phyloP scores from a whole-genome alignment of 2,329 filamentous ascomycete genomes.

The Colletotrichum nymphaeae region DNA sequence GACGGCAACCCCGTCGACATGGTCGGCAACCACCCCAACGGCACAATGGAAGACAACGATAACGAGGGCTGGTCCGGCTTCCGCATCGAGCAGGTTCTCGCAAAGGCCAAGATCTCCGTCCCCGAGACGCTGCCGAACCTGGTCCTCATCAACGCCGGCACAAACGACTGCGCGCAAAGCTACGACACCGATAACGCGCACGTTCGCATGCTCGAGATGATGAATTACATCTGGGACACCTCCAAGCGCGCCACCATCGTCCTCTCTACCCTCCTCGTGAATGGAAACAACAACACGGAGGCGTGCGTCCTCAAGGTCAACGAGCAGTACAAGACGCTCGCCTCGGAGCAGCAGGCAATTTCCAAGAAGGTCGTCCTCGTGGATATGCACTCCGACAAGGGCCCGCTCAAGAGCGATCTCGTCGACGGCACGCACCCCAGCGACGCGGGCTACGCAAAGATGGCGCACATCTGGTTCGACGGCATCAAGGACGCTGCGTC shows the following conservation, averaged over 20 bases:
- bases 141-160: slow-evolving; percentile 55
- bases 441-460: slow-evolving; percentile 53
- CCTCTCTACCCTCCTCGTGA: slow-evolving; percentile 52
- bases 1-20: slow-evolving; percentile 51
- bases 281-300: slow-evolving; percentile 42
- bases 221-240: slow-evolving; percentile 47
- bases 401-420: slow-evolving; percentile 46
- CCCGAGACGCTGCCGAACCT: slow-evolving; percentile 50
- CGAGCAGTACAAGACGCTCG: slow-evolving; percentile 44
- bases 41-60: slow-evolving; percentile 53
- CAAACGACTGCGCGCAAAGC: slow-evolving; percentile 54
- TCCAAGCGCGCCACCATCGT: slow-evolving; percentile 49
- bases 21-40: slow-evolving; percentile 52
- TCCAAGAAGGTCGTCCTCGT: slow-evolving; percentile 50
- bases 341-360: slow-evolving; percentile 39
- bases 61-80: slow-evolving; percentile 58
- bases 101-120: slow-evolving; percentile 46
- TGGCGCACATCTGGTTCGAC: slow-evolving; percentile 51
- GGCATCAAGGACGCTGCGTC: slow-evolving; percentile 43
- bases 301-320: slow-evolving; percentile 47
- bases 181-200: slow-evolving; percentile 44
- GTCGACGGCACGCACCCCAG: slow-evolving; percentile 53
- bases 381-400: slow-evolving; percentile 51
- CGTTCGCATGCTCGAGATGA: slow-evolving; percentile 47
- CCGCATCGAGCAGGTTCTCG: slow-evolving; percentile 52